These are phyloP conservation scores for Talaromyces adpressus DNA, from an alignment of 495 filamentous ascomycete species.

Conservation along the genomic window DNA sequence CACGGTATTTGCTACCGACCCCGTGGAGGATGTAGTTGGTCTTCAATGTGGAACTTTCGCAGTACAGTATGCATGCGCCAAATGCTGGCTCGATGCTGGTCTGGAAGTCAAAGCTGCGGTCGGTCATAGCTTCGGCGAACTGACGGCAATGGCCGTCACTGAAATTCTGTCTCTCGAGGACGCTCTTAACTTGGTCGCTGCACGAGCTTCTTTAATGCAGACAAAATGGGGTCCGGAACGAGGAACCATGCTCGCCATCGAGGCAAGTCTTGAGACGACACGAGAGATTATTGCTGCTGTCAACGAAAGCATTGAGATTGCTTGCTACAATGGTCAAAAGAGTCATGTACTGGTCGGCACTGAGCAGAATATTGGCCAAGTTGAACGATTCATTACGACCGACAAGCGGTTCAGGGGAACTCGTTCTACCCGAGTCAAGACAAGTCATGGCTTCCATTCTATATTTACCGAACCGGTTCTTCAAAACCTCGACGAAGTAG, in stretches of 20 bases:
- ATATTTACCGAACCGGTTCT: neutral
- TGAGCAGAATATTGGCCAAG: neutral
- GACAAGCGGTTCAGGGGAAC: neutral
- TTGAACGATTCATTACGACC: neutral
- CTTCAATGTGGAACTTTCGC: constrained; percentile 35
- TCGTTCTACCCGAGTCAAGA: neutral
- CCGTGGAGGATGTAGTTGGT: constrained; percentile 29
- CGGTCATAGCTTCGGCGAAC: constrained; percentile 36
- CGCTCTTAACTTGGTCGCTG: constrained; percentile 26
- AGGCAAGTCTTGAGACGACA: constrained; percentile 11
- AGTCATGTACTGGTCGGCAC: constrained; percentile 24
- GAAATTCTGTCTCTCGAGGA: constrained; percentile 20
- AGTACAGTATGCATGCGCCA: constrained; percentile 31
- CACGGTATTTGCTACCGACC: constrained; percentile 33
- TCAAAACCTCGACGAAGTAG: neutral
- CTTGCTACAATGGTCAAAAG: constrained; percentile 42
- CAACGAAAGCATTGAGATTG: constrained; percentile 21
- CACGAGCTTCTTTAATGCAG: constrained; percentile 29
- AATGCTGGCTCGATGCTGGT: constrained; percentile 30
- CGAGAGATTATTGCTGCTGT: constrained; percentile 11
- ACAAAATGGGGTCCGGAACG: constrained; percentile 31
- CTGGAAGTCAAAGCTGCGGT: constrained; percentile 23
- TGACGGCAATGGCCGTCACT: constrained; percentile 23
- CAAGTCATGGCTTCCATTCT: constrained; percentile 5
- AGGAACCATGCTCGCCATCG: constrained; percentile 37